Evolutionary conservation across 371 early-diverging fungal genomes (phyloP).

Genomic region (Phascolomyces articulosus): DNA sequence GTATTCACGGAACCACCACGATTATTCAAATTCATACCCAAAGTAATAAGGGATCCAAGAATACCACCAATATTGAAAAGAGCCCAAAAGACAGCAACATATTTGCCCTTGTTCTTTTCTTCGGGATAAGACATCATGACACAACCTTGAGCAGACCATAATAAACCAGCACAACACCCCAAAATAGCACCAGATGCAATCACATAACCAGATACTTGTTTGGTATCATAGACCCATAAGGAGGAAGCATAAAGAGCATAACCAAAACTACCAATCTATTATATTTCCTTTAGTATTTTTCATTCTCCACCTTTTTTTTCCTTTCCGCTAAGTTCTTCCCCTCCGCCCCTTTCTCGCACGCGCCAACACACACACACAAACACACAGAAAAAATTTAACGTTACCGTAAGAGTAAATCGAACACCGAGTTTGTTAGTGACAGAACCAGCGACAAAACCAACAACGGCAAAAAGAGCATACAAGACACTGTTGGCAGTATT

Average conservation of each 20-base stretch:
- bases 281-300: background rate
- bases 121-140: slow-evolving; percentile 64
- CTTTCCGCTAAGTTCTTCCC: background rate
- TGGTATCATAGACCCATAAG: slow-evolving; percentile 46
- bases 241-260: slow-evolving; percentile 57
- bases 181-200: slow-evolving; percentile 57
- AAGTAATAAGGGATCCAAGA: slow-evolving; percentile 70
- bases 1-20: slow-evolving; percentile 35
- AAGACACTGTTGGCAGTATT: slow-evolving; percentile 69
- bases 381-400: too few relatives aligned
- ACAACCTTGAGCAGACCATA: slow-evolving; percentile 67
- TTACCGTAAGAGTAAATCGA: slow-evolving; percentile 40
- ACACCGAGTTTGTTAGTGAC: slow-evolving; percentile 59
- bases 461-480: slow-evolving; percentile 65
- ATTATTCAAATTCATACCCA: slow-evolving; percentile 59
- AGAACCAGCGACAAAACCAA: slow-evolving; percentile 61
- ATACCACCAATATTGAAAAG: slow-evolving; percentile 80
- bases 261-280: slow-evolving; percentile 41
- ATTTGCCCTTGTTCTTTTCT: slow-evolving; percentile 67
- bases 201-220: slow-evolving; percentile 36
- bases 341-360: too few relatives aligned
- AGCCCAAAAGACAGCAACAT: slow-evolving; percentile 71
- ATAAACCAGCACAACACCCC: slow-evolving; percentile 56
- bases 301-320: background rate
- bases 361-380: too few relatives aligned